Base-by-base conservation (phyloP, 257 asterid genomes). In the Lavandula angustifolia region DNA sequence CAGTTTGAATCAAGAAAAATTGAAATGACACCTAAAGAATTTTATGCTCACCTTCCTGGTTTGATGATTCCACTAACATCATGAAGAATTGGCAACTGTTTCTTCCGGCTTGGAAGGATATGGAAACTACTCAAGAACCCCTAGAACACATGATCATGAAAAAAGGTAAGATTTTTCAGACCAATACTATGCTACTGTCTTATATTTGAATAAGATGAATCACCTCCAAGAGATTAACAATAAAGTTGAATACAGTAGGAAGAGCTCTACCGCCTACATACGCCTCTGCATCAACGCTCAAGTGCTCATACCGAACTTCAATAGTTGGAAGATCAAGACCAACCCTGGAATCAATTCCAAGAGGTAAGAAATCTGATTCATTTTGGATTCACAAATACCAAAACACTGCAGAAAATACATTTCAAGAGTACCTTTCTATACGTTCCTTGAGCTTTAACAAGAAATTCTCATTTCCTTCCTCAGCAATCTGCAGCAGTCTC, bases 391-490 rank as follows among this genome's bases (percentile, higher is more conserved):
- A 47, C 52, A 10, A 43, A 13, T 22, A 22, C 6, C 35, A 4
- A 37, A 7, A 37, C 9, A 37, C 42, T 16, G 54, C 18, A 13
- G 12, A 44, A 32, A 7, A 32, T 43, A 13, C 31, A 13, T 61
- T 69, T n/a, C 37, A 27, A 31, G 10, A 33, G 65, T 78, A 87
- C 98, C 96, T 81, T 32, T 86, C 87, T 41, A 84, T 84, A 12
- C 98, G 78, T 8, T 77, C 70, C 67, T 86, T 88, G 9, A 88
- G 81, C 74, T 80, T 86, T 16, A 80, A 71, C 87, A 91, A 76
- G 72, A 88, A 88, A 74, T 74, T 82, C 84, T 84, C 96, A 71
- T 91, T 86, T 48, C 84, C 98, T 73, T 91, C 95, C 69, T 91
- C 98, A 0, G 84, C 85, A 63, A 83, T 76, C 35, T 73, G 78